Conservation (phyloP, 768 basidiomycete genomes). For the Strobilomyces echinocephalus region DNA sequence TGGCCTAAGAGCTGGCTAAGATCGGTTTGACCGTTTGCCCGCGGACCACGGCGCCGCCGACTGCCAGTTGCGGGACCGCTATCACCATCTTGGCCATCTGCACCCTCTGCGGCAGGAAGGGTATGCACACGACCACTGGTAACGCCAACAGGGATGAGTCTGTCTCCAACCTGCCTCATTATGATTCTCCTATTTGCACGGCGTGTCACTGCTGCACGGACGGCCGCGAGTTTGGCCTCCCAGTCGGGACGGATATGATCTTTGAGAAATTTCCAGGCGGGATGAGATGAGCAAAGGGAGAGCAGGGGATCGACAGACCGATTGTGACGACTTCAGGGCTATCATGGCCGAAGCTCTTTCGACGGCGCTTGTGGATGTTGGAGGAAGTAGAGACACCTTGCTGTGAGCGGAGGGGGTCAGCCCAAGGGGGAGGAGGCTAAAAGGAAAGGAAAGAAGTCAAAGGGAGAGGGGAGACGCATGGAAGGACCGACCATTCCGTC, state of each 20-base stretch:
- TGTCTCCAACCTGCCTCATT: conserved; percentile 97
- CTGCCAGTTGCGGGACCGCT: conserved; percentile 36
- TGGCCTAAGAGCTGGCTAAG: conserved; percentile 56
- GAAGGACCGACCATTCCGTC: conserved; percentile 57
- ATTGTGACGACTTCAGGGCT: conserved; percentile 89
- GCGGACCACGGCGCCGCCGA: conserved; percentile 58
- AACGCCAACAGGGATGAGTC: conserved; percentile 94
- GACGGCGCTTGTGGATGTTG: conserved; percentile 63
- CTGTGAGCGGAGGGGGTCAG: conserved; percentile 48
- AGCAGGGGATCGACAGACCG: conserved; percentile 44
- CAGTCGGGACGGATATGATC: conserved; percentile 98
- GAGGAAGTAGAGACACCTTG: conserved; percentile 36
- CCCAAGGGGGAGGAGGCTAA: conserved; percentile 43
- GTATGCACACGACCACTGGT: conserved; percentile 82
- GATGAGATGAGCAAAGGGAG: conserved; percentile 9
- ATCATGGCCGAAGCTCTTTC: conserved; percentile 85
- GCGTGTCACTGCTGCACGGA: conserved; percentile 92
- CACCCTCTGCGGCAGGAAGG: conserved; percentile 51
- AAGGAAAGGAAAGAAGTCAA: conserved; percentile 1
- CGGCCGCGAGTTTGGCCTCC: conserved; percentile 92
- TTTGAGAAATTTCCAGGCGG: conserved; percentile 25
- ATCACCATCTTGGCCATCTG: conserved; percentile 42
- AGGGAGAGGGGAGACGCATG: neutral
- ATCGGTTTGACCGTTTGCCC: conserved; percentile 46
- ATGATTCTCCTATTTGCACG: conserved; percentile 94